phyloP scores from a whole-genome alignment of 2,329 filamentous ascomycete genomes.

The Colletotrichum neosansevieriae region DNA sequence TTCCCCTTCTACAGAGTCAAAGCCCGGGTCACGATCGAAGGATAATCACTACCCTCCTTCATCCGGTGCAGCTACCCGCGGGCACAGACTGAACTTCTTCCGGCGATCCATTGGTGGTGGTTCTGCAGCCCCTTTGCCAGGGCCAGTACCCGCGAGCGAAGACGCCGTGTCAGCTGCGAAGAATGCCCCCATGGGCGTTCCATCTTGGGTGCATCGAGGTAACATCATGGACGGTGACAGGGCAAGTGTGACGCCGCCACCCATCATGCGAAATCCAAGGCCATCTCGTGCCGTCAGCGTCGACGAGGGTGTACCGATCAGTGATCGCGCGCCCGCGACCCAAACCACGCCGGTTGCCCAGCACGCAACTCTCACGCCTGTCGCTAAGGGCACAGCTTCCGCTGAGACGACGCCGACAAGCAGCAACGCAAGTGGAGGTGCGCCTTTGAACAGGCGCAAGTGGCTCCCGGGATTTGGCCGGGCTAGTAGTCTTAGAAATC shows the following conservation, averaged over 20 bases:
- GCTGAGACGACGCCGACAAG: constrained; percentile 17
- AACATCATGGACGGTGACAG: constrained; percentile 56
- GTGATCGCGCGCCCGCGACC: neutral
- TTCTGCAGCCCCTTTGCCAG: constrained; percentile 39
- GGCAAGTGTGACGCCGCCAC: constrained; percentile 66
- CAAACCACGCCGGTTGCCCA: constrained; percentile 20
- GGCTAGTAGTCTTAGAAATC: constrained; percentile 47
- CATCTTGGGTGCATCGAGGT: constrained; percentile 54
- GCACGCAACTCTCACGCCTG: constrained; percentile 9
- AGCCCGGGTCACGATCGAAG: constrained; percentile 45
- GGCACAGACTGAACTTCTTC: constrained; percentile 64
- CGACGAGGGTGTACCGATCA: constrained; percentile 30
- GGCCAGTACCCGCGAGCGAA: constrained; percentile 39
- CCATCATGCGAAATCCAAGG: constrained; percentile 62
- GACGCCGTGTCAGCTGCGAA: constrained; percentile 34
- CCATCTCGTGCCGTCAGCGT: constrained; percentile 37
- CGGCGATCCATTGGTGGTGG: constrained; percentile 60
- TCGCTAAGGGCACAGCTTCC: constrained; percentile 12
- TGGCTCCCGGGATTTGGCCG: constrained; percentile 50
- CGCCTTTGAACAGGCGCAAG: constrained; percentile 42
- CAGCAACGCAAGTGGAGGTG: constrained; percentile 31
- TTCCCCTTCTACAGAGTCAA: constrained; percentile 42
- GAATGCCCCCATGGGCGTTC: constrained; percentile 50
- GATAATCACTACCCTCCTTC: constrained; percentile 63
- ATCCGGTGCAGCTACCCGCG: constrained; percentile 56